Evolutionary conservation across 1,284 basidiomycete species (phyloP), one percentile per base, ranked within the genome.

Genomic region (Grifola frondosa): DNA sequence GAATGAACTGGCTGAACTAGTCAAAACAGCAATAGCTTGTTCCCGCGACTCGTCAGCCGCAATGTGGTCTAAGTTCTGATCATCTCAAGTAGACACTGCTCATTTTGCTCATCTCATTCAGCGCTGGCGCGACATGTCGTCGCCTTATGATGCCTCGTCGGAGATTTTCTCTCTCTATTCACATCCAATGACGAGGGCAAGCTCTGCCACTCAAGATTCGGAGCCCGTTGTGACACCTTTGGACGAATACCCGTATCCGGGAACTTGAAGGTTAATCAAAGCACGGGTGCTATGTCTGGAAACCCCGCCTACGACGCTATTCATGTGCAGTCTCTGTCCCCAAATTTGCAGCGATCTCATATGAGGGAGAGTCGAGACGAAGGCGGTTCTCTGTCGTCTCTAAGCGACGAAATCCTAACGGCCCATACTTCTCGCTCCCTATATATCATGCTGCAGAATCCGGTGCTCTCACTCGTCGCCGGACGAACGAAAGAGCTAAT

Each of bases 401-500:
- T 21, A 22, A 12, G 23, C 32, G 35, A 28, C 28, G 45, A 51
- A 7, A 37, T 37, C 58, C 59, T 1, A 49, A 54, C 25, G 60
- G 54, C 8, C 52, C 61, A 11, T 63, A 66, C 46, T 63, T 64
- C 39, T 58, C 62, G 10, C 35, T 56, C 15, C 59, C 59, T 6
- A 22, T 40, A 10, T 37, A 50, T 21, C 37, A 44, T 19, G 40
- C 20, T 11, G 30, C 26, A 6, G 23, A 23, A 13, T 3, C 40
- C 2, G 15, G 43, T 15, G 40, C 38, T 10, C 48, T 57, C 5
- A 16, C 39, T 4, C 54, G 60, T 15, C 49, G 53, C 9, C 48
- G 56, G 17, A 67, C 67, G n/a, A 10, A 61, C 66, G n/a, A 69
- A 65, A 45, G 67, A 65, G 38, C 60, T 69, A 15, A 63, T 69